Evolutionary conservation across 2,329 filamentous ascomycete genomes (phyloP).

Genomic region (Neonectria punicea): DNA sequence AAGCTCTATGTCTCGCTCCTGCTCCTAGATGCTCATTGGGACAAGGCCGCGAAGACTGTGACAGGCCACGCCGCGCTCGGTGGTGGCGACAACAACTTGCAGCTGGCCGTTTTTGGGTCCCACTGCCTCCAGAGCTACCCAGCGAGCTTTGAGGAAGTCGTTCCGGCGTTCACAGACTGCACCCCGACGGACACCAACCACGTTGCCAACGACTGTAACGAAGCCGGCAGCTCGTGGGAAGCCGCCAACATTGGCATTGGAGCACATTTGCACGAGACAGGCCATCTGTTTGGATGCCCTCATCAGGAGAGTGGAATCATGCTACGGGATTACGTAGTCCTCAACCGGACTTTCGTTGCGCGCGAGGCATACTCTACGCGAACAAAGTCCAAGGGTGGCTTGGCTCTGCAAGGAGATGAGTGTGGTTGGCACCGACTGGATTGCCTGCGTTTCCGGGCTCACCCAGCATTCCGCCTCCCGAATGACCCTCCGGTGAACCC

Average conservation of each 20-base stretch:
- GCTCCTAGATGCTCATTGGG: constrained; percentile 90
- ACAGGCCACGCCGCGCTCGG: constrained; percentile 88
- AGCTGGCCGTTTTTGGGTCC: constrained; percentile 91
- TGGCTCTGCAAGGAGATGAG: constrained; percentile 82
- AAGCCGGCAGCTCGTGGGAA: constrained; percentile 93
- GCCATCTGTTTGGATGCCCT: constrained; percentile 89
- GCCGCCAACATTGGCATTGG: constrained; percentile 95
- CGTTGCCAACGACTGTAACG: constrained; percentile 87
- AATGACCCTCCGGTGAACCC: constrained; percentile 72
- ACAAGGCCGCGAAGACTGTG: constrained; percentile 74
- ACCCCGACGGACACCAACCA: constrained; percentile 84
- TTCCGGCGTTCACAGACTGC: constrained; percentile 88
- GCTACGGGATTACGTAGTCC: constrained; percentile 84
- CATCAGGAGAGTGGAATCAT: constrained; percentile 93
- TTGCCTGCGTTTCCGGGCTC: constrained; percentile 85
- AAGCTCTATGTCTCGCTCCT: constrained; percentile 89
- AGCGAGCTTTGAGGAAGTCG: constrained; percentile 86
- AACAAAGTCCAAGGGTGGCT: constrained; percentile 83
- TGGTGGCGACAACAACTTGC: constrained; percentile 75
- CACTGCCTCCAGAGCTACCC: constrained; percentile 94
- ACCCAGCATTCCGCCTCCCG: constrained; percentile 89
- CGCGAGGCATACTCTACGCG: constrained; percentile 88
- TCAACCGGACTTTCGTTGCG: constrained; percentile 85
- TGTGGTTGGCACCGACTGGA: constrained; percentile 93
- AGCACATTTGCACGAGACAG: constrained; percentile 90